Percentiles rank a stretch among this genome's conserved stretches.
These are phyloP conservation scores for Trichoderma koningiopsis DNA, from an alignment of 2,329 filamentous ascomycete genomes.

Conservation along the genomic window DNA sequence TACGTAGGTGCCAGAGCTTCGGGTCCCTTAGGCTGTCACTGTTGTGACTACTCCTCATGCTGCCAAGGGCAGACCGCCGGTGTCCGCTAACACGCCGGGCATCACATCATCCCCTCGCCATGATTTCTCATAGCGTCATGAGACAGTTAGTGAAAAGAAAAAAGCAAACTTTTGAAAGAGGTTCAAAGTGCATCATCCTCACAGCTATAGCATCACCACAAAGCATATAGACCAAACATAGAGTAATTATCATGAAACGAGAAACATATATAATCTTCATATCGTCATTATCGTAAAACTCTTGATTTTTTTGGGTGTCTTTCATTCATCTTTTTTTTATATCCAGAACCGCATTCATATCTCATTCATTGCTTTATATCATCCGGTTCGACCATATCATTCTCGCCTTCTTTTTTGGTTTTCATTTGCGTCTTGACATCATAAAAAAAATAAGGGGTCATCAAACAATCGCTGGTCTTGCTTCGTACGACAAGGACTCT, in stretches of 20 bases:
- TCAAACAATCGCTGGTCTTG: background rate
- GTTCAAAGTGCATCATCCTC: background rate
- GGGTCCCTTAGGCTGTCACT: background rate
- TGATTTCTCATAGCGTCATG: background rate
- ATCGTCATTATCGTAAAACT: constrained; percentile 25
- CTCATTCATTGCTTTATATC: constrained; percentile 5
- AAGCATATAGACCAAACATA: background rate
- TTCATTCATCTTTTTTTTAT: background rate
- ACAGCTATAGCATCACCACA: background rate
- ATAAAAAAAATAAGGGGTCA: background rate
- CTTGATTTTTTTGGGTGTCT: background rate
- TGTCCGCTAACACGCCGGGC: background rate
- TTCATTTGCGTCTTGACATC: constrained; percentile 6
- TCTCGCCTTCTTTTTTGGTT: background rate
- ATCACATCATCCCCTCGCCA: background rate
- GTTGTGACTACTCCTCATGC: background rate
- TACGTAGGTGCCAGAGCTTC: constrained; percentile 3
- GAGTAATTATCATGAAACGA: background rate
- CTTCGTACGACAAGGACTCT: background rate
- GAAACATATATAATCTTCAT: constrained; percentile 16
- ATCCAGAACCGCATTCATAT: background rate
- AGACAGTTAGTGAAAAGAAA: background rate
- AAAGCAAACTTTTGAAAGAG: background rate
- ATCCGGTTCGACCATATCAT: background rate
- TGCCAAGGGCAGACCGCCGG: background rate